Conservation (phyloP, 768 basidiomycete genomes). For the Pleurotus eryngii region DNA sequence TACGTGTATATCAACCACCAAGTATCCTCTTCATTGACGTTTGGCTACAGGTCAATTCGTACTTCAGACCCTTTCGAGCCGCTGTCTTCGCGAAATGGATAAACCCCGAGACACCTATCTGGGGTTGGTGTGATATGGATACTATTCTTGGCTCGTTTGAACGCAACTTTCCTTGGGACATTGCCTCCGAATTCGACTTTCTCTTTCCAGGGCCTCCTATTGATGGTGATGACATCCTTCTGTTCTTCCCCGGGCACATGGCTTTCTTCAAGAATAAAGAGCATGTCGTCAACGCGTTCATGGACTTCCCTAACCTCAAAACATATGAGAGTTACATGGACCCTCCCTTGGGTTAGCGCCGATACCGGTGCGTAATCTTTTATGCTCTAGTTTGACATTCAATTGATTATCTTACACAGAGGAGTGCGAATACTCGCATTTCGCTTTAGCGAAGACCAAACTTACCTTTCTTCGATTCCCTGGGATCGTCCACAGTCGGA, state of each 20-base stretch:
- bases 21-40: too few relatives aligned
- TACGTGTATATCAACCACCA: too few relatives aligned
- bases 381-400: not conserved
- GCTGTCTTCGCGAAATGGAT: constrained; percentile 10
- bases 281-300: constrained; percentile 6
- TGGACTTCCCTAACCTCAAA: constrained; percentile 6
- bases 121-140: constrained; percentile 13
- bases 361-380: constrained; percentile 2
- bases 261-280: constrained; percentile 6
- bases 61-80: constrained; percentile 7
- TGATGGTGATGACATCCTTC: not conserved
- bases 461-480: constrained; percentile 9
- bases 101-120: constrained; percentile 5
- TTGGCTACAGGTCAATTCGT: constrained; percentile 4
- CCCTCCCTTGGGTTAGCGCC: constrained; percentile 4
- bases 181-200: constrained; percentile 5
- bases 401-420: not conserved
- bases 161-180: constrained; percentile 9
- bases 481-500: constrained; percentile 4
- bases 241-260: constrained; percentile 8
- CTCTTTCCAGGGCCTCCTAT: not conserved
- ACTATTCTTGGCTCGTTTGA: constrained; percentile 6
- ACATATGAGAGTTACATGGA: not conserved
- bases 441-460: not conserved
- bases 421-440: constrained; percentile 10